Evolutionary conservation across 345 rosid species (phyloP).

Genomic region (Tarenaya hassleriana): DNA sequence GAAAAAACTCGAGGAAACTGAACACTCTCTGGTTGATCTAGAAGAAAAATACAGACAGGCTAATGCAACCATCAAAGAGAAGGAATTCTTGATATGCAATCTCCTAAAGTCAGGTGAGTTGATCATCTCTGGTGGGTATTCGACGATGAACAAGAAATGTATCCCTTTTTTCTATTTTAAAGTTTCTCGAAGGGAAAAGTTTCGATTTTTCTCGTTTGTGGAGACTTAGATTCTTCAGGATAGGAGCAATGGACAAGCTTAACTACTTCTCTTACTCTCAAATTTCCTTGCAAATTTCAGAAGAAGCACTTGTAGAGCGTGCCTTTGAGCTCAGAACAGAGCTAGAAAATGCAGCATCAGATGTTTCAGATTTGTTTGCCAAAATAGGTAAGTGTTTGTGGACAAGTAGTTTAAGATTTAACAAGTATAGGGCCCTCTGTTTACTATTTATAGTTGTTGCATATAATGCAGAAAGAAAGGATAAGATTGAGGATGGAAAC

Average conservation of each 20-base stretch:
- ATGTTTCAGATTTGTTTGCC: conserved; percentile 75
- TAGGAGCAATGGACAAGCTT: background rate
- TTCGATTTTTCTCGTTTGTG: too few relatives aligned
- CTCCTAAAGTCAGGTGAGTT: conserved; percentile 81
- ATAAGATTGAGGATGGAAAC: conserved; percentile 88
- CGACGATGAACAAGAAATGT: background rate
- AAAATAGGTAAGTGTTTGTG: conserved; percentile 58
- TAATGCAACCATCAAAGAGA: conserved; percentile 84
- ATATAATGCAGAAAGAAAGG: conserved; percentile 88
- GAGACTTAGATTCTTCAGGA: background rate
- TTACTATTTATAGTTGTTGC: conserved; percentile 9
- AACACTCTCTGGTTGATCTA: conserved; percentile 66
- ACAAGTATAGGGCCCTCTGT: too few relatives aligned
- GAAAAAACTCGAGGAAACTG: conserved; percentile 90
- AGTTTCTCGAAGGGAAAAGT: background rate
- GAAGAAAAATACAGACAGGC: conserved; percentile 94
- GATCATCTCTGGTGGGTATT: background rate
- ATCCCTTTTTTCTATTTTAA: background rate
- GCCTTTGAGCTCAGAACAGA: conserved; percentile 82
- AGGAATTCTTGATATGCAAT: conserved; percentile 77
- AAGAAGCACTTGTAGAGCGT: conserved; percentile 74
- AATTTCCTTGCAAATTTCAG: conserved; percentile 32
- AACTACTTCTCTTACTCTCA: background rate
- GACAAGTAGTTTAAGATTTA: conserved; percentile 1
- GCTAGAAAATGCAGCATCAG: conserved; percentile 81